Evolutionary conservation across 257 asterid genomes (phyloP), one percentile per base, ranked within the genome.

Genomic region (Oldenlandia corymbosa): DNA sequence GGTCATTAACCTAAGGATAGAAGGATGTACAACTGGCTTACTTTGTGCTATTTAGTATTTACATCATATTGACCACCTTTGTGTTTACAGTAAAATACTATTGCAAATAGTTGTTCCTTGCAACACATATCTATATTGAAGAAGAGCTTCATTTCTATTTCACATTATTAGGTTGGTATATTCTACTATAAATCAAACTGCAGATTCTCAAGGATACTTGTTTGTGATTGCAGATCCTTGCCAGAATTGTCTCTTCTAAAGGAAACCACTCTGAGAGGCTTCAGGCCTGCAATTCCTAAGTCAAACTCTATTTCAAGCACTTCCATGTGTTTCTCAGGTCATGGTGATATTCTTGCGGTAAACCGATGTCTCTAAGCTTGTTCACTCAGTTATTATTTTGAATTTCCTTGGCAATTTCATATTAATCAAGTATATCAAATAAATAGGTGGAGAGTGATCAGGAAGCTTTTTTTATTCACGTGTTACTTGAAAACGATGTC

Each of bases 191-290:
- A 20, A 27, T 17, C 17, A 14, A 26, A 10, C 5, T 28, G 26
- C 28, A 1, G 32, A 39, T 56, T 49, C 62, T 57, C 34, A 36
- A 58, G 31, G 60, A 39, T 48, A 45, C 49, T 53, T 52, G 24
- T 49, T 16, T 71, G 36, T 66, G 78, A 65, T 45, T 65, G 69
- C 91, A 91, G 97, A 83, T 89, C 97, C 63, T 83, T 92, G 68
- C 97, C 95, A 39, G 97, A 89, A 57, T 69, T 92, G 54, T 79
- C 97, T 51, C 88, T 87, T 75, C 65, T 87, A 71, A 87, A 87
- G 80, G 93, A 89, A 79, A 78, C 85, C 64, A 82, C 95, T 57
- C 47, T 87, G 50, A 81, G 89, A 74, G 86, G 91, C 59, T 80
- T 89, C 67, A 64, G 80, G 31, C 80, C 76, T 70, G 78, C 90